phyloP scores from a whole-genome alignment of 768 basidiomycete genomes.

The Kwoniella dendrophila region DNA sequence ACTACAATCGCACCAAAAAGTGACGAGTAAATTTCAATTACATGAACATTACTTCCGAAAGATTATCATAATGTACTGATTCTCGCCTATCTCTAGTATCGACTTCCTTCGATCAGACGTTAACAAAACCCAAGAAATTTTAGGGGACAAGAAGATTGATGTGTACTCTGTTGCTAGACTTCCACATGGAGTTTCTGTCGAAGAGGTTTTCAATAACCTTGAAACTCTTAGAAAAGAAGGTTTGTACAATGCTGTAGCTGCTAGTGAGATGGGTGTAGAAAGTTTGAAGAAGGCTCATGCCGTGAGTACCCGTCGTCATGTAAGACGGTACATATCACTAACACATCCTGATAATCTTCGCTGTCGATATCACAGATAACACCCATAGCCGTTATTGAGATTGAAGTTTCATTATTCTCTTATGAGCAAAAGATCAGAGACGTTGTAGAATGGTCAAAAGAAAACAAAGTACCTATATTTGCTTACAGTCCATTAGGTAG shows the following conservation, averaged over 20 bases:
- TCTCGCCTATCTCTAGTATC: conserved; percentile 25
- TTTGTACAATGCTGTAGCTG: conserved; percentile 57
- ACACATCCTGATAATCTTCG: not conserved
- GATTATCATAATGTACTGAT: no score
- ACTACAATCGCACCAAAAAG: conserved; percentile 16
- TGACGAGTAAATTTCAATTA: conserved; percentile 21
- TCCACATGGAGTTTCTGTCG: conserved; percentile 59
- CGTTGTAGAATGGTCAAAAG: conserved; percentile 63
- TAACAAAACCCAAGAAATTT: conserved; percentile 58
- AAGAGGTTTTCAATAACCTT: conserved; percentile 60
- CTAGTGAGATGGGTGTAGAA: conserved; percentile 46
- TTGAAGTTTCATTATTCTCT: conserved; percentile 68
- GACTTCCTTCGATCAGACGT: conserved; percentile 63
- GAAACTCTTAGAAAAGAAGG: conserved; percentile 62
- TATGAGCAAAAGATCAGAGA: conserved; percentile 62
- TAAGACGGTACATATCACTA: not conserved
- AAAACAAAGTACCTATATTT: conserved; percentile 65
- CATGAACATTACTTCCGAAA: no score
- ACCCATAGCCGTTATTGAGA: conserved; percentile 66
- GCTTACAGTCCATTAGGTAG: conserved; percentile 64
- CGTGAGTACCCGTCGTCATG: conserved; percentile 46
- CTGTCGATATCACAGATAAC: conserved; percentile 57
- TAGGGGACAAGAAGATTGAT: conserved; percentile 66
- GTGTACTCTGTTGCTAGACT: conserved; percentile 58
- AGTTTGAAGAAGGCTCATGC: conserved; percentile 60